Evolutionary conservation across 768 basidiomycete species (phyloP), one percentile per base, ranked within the genome.

Genomic region (Boletus edulis): DNA sequence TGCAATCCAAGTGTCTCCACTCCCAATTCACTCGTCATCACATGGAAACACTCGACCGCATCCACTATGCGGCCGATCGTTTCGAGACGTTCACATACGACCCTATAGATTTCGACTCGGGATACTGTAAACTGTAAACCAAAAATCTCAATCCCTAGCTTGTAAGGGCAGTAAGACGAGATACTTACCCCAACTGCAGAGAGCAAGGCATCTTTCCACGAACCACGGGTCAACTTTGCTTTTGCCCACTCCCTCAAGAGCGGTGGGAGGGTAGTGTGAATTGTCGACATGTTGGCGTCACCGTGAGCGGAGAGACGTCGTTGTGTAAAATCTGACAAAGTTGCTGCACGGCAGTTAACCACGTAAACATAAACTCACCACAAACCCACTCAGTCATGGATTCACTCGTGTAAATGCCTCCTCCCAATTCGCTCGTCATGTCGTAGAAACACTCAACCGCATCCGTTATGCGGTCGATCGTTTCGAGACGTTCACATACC

Each of bases 391-490:
- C 6, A 13, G 27, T 9, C 27, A 29, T 5, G 9, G 27, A 2
- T 9, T 0, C 27, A 8, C 9, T 29, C 4, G 4, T 0, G 22
- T 24, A 24, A 4, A 24, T 24, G 1, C 9, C 2, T 29, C 9
- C 34, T 14, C 13, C 34, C 12, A 35, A 35, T 14, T 35, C 34
- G 12, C 34, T 35, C 34, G 6, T 14, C 34, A 35, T 35, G 14
- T 3, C 12, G 13, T 14, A 1, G 6, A 35, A 14, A 35, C 34
- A 35, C 6, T 11, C 6, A 0, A 14, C 6, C 3, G 34, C 34
- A 3, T 14, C 13, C 34, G 0, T 2, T 0, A 14, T 14, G 5
- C 34, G 34, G 2, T 5, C 4, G 1, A 35, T 35, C 14, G 13
- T 14, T 35, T 35, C 34, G 1, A 35, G 34, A 14, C 34, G 34